A percentile compares a stretch with the other conserved stretches of the same genome.
Conservation (phyloP, 2,329 filamentous ascomycete genomes). For the Fusarium dlaminii region DNA sequence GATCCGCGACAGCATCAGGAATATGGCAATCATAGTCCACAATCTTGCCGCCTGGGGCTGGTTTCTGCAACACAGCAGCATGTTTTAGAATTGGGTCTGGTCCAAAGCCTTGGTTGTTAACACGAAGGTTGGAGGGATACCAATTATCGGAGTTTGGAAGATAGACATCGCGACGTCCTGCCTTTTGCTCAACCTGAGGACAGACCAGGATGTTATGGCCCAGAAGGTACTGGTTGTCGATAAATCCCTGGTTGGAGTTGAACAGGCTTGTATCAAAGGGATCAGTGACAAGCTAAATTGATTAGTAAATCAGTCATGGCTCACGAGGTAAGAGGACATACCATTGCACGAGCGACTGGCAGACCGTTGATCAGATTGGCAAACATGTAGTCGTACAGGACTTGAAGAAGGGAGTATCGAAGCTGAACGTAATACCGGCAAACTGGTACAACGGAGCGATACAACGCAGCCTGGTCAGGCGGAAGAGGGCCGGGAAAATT, state of each 20-base stretch:
- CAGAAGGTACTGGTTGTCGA: not conserved
- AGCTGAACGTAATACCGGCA: slow-evolving; percentile 1
- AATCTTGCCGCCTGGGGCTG: not conserved
- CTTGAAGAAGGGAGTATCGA: not conserved
- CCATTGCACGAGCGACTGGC: not conserved
- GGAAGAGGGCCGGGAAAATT: not conserved
- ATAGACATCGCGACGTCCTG: not conserved
- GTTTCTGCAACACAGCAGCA: not conserved
- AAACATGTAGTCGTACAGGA: not conserved
- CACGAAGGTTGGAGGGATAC: not conserved
- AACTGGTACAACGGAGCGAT: not conserved
- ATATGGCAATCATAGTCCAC: not conserved
- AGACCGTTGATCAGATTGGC: not conserved
- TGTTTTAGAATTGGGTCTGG: not conserved
- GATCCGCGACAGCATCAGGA: not conserved
- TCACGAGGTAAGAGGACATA: fast-evolving
- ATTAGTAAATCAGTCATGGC: fast-evolving
- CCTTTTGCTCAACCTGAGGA: not conserved
- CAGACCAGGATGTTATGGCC: not conserved
- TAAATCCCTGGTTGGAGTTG: not conserved
- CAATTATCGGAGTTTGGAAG: not conserved
- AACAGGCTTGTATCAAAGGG: not conserved
- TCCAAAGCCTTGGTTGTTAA: not conserved
- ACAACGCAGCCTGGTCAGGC: not conserved
- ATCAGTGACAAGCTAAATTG: not conserved